Evolutionary conservation across 805 yeast genomes (phyloP).

Genomic region (Saccharomycopsis fermentans): DNA sequence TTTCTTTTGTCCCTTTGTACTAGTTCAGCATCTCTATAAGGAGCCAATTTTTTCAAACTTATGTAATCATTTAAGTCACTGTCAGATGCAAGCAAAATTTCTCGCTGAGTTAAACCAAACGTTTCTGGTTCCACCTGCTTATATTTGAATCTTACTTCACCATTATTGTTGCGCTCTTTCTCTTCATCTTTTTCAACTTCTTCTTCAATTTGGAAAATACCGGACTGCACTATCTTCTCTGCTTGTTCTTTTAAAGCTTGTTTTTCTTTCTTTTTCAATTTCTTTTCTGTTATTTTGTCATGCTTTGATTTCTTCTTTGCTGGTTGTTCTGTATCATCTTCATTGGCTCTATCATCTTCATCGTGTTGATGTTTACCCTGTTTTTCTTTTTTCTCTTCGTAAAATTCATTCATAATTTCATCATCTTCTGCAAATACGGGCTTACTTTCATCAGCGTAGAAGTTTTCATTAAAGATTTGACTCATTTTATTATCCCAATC

Average conservation of each 20-base stretch:
- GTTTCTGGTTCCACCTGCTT: slow-evolving; percentile 94
- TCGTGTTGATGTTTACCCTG: slow-evolving; percentile 34
- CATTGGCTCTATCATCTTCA: slow-evolving; percentile 31
- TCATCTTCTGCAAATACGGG: slow-evolving; percentile 63
- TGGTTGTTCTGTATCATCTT: slow-evolving; percentile 25
- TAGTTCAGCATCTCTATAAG: slow-evolving; percentile 71
- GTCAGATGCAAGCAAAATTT: slow-evolving; percentile 86
- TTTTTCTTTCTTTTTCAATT: slow-evolving; percentile 50
- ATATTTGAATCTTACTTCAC: slow-evolving; percentile 58
- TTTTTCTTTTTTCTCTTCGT: slow-evolving; percentile 20
- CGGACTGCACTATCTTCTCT: slow-evolving; percentile 66
- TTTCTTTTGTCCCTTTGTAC: slow-evolving; percentile 72
- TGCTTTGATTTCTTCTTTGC: slow-evolving; percentile 37
- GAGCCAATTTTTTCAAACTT: slow-evolving; percentile 87
- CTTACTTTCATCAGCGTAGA: slow-evolving; percentile 50
- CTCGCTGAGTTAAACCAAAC: slow-evolving; percentile 77
- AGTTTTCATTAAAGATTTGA: slow-evolving; percentile 77
- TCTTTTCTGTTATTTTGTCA: slow-evolving; percentile 48
- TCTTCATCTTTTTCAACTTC: slow-evolving; percentile 48
- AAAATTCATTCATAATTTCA: slow-evolving; percentile 37
- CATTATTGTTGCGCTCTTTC: slow-evolving; percentile 37
- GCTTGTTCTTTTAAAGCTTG: slow-evolving; percentile 56
- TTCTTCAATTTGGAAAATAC: slow-evolving; percentile 53
- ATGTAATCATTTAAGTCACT: slow-evolving; percentile 71
- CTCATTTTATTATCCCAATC: slow-evolving; percentile 88